Conservation (phyloP, 2,329 filamentous ascomycete genomes). For the Penicillium carneum region DNA sequence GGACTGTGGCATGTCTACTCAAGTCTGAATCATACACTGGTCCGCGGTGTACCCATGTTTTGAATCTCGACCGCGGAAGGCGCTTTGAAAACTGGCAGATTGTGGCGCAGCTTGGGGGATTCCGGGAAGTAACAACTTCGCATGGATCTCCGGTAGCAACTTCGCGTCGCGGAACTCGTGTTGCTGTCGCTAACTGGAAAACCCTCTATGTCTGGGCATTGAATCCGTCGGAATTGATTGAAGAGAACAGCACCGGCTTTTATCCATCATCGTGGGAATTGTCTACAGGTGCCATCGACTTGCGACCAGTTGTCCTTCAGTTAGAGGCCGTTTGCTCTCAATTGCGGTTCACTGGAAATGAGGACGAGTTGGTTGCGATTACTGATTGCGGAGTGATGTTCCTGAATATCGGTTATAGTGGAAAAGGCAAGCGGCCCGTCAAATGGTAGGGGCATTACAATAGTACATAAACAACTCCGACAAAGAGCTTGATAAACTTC, state of each 20-base stretch:
- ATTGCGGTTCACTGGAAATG: constrained; percentile 44
- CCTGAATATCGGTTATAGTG: constrained; percentile 46
- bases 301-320: constrained; percentile 45
- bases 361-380: constrained; percentile 51
- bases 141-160: constrained; percentile 50
- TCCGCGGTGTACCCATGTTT: constrained; percentile 42
- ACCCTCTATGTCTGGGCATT: constrained; percentile 52
- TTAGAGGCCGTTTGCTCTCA: constrained; percentile 51
- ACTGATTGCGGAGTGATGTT: constrained; percentile 54
- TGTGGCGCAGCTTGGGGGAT: constrained; percentile 49
- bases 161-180: constrained; percentile 46
- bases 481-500: background rate
- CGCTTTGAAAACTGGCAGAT: constrained; percentile 48
- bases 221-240: constrained; percentile 47
- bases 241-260: constrained; percentile 39
- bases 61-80: constrained; percentile 52
- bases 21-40: constrained; percentile 44
- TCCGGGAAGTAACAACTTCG: constrained; percentile 44
- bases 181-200: constrained; percentile 55
- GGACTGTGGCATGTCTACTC: constrained; percentile 50
- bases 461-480: background rate
- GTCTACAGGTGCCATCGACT: constrained; percentile 34
- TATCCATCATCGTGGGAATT: constrained; percentile 44
- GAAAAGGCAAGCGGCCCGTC: constrained; percentile 27
- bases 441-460: background rate